Evolutionary conservation across 2,329 filamentous ascomycete species (phyloP), one percentile per base, ranked within the genome.

Genomic region (Clonostachys solani): DNA sequence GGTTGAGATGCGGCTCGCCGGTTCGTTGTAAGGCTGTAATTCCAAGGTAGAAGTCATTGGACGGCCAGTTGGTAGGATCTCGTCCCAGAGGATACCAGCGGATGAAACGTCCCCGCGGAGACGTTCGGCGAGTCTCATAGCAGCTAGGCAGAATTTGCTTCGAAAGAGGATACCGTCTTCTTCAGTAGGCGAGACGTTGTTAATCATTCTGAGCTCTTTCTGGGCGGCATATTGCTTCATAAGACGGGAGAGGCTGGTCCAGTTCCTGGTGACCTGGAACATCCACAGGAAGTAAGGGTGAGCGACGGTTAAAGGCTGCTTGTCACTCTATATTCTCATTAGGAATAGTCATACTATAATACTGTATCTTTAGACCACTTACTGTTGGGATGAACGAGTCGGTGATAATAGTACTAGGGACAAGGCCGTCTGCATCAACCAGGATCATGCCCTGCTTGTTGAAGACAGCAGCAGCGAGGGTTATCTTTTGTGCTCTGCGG

Each of bases 241-340:
- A 6, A 94, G 71, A 41, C 82, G 79, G 47, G 74, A 74, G 23
- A 95, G 76, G 38, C 81, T 78, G 8, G 68, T 61, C 91, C 91
- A 96, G 62, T 91, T 86, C 49, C 84, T 78, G 7, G 87, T 89
- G 4, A 89, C 87, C 48, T 87, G 81, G 60, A 88, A 95, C 58
- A 94, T 85, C 91, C 91, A 95, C 44, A 91, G 82, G 64, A 94
- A 95, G 2, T 92, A 81, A 0, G 87, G 81, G 60, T 95, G 89
- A 1, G 81, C 80, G 19, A 83, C 83, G 47, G 83, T 83, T 57
- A 96, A 92, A 13, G 84, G 80, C 50, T 95, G 89, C 50, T 84
- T 81, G 46, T 85, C 67, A 52, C 54, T 65, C 57, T 61, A 49
- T 55, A 47, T 40, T 46, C 35, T 18, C 35, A 60, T 47, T 54